These are phyloP conservation scores for Diversispora eburnea DNA, from an alignment of 192 early-diverging fungal genomes.

Conservation along the genomic window DNA sequence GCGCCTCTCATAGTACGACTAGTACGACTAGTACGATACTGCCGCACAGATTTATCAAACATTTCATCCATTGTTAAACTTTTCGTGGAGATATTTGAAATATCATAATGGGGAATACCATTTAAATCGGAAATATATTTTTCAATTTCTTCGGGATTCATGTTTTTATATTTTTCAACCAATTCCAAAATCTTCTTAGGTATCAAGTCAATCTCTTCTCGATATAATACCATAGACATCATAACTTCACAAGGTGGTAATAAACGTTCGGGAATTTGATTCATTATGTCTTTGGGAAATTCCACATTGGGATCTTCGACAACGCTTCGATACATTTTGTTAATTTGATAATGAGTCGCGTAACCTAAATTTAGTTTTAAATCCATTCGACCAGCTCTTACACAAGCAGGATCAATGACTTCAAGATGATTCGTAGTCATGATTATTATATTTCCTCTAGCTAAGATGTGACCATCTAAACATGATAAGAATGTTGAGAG, in stretches of 20 bases:
- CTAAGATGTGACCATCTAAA: slow-evolving; percentile 59
- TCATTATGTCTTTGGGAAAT: slow-evolving; percentile 30
- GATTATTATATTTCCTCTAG: slow-evolving; percentile 55
- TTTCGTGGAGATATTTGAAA: too few species aligned
- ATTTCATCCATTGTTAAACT: too few species aligned
- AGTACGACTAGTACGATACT: too few species aligned
- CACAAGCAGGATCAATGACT: slow-evolving; percentile 55
- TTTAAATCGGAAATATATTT: not conserved
- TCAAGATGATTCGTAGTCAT: slow-evolving; percentile 67
- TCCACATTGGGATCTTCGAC: slow-evolving; percentile 30
- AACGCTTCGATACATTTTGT: slow-evolving; percentile 48
- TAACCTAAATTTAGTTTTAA: slow-evolving; percentile 58
- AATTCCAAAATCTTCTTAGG: slow-evolving; percentile 32
- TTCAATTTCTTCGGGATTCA: slow-evolving; percentile 14
- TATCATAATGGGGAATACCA: too few species aligned
- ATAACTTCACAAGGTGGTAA: slow-evolving; percentile 65
- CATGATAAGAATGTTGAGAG: slow-evolving; percentile 53
- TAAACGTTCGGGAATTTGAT: slow-evolving; percentile 44
- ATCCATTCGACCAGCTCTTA: slow-evolving; percentile 60
- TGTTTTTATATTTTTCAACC: slow-evolving; percentile 10
- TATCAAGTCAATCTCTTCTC: slow-evolving; percentile 31
- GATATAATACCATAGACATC: slow-evolving; percentile 54
- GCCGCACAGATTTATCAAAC: too few species aligned
- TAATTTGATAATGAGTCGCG: slow-evolving; percentile 59
- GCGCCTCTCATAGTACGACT: too few species aligned